Percentiles rank a stretch among this genome's conserved stretches.
Evolutionary conservation across 2,329 filamentous ascomycete genomes (phyloP).

Genomic region (Neofusicoccum sp.): DNA sequence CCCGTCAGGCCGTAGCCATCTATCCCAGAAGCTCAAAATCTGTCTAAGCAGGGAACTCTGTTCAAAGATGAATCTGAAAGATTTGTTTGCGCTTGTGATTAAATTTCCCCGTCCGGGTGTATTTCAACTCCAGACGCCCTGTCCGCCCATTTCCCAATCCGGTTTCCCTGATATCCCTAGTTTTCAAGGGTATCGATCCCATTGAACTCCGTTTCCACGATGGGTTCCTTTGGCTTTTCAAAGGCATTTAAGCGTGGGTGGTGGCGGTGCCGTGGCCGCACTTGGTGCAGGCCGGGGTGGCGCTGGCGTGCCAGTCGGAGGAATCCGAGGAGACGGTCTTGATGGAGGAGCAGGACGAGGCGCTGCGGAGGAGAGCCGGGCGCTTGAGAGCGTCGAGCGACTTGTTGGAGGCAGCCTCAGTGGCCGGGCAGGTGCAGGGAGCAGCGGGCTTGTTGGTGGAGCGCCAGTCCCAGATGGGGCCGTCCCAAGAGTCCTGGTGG

Average conservation of each 20-base stretch:
- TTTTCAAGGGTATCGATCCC: not conserved
- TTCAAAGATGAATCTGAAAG: not conserved
- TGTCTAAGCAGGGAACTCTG: not conserved
- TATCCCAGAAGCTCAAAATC: not conserved
- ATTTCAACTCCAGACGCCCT: slow-evolving; percentile 7
- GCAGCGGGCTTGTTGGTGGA: slow-evolving; percentile 19
- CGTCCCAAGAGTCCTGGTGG: slow-evolving; percentile 17
- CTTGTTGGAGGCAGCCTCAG: slow-evolving; percentile 9
- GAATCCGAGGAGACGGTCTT: slow-evolving; percentile 6
- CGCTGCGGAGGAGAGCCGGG: slow-evolving; percentile 16
- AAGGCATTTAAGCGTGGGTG: slow-evolving; percentile 3
- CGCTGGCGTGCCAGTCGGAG: slow-evolving; percentile 13
- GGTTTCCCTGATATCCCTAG: not conserved
- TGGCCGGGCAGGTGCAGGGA: not conserved
- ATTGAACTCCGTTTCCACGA: not conserved
- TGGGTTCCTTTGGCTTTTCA: too few species aligned
- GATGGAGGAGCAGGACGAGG: slow-evolving; percentile 18
- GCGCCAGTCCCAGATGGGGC: slow-evolving; percentile 21
- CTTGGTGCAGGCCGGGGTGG: slow-evolving; percentile 17
- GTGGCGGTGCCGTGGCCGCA: slow-evolving; percentile 14
- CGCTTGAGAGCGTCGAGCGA: slow-evolving; percentile 14
- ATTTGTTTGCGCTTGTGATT: not conserved
- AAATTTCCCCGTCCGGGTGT: not conserved
- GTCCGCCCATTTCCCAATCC: not conserved
- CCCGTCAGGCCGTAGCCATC: slow-evolving; percentile 1